Evolutionary conservation across 2,329 filamentous ascomycete species (phyloP).

Genomic region (Colletotrichum higginsianum): DNA sequence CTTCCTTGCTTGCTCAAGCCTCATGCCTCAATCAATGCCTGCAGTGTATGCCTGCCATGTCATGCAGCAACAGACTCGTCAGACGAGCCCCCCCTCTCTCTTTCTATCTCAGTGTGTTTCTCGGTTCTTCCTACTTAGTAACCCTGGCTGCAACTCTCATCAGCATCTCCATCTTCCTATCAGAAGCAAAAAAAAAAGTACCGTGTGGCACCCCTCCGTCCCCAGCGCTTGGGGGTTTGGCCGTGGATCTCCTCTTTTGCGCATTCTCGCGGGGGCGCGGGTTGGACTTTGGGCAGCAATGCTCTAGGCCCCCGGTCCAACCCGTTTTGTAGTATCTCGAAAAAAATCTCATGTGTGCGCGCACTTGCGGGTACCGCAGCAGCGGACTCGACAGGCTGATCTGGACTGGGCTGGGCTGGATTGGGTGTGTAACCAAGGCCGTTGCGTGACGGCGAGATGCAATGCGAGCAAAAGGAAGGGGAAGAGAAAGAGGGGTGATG

Average conservation of each 20-base stretch:
- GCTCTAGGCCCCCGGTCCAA: constrained; percentile 40
- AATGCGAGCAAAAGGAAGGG: constrained; percentile 2
- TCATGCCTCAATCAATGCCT: constrained; percentile 5
- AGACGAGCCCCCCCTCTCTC: constrained; percentile 13
- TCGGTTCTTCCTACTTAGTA: too few relatives aligned
- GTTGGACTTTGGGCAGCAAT: constrained; percentile 44
- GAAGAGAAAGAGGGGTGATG: constrained; percentile 22
- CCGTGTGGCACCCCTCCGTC: constrained; percentile 1
- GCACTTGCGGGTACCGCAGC: constrained; percentile 33
- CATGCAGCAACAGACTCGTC: constrained; percentile 34
- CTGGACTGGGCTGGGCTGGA: constrained; percentile 33
- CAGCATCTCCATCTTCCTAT: constrained; percentile 28
- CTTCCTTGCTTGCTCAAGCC: constrained; percentile 12
- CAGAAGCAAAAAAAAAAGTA: constrained; percentile 34
- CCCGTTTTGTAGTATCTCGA: constrained; percentile 6
- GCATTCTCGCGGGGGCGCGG: constrained; percentile 40
- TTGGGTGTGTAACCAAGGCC: constrained; percentile 13
- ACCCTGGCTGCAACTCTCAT: constrained; percentile 1
- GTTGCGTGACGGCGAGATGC: constrained; percentile 11
- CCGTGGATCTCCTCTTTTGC: constrained; percentile 30
- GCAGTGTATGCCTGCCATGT: constrained; percentile 5
- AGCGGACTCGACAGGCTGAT: constrained; percentile 10
- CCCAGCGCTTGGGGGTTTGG: constrained; percentile 28
- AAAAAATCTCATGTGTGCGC: constrained; percentile 18
- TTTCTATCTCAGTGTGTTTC: too few relatives aligned